phyloP scores from a whole-genome alignment of 257 asterid species.

The Euphrasia confusa region DNA sequence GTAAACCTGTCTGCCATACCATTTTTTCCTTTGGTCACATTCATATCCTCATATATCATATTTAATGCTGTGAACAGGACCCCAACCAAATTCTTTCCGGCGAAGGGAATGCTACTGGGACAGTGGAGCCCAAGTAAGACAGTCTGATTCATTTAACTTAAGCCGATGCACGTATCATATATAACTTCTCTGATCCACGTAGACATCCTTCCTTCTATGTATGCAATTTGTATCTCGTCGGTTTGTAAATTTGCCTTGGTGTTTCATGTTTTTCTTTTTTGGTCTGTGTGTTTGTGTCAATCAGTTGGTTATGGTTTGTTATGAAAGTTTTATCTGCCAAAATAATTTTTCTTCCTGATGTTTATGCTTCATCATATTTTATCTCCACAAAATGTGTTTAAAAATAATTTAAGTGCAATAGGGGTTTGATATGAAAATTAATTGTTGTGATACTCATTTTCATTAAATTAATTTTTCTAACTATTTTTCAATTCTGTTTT shows the following conservation, averaged over 20 bases:
- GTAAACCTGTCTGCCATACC: conserved; percentile 24
- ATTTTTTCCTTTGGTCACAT: neutral
- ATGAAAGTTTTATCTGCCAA: neutral
- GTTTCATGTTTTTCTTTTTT: neutral
- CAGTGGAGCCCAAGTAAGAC: conserved; percentile 50
- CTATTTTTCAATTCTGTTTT: no score
- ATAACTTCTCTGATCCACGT: conserved; percentile 9
- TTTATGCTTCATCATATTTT: no score
- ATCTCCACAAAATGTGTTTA: no score
- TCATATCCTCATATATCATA: neutral
- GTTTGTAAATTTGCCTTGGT: conserved; percentile 1
- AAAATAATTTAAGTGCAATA: no score
- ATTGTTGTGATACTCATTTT: no score
- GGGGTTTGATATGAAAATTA: no score
- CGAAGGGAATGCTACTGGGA: conserved; percentile 83
- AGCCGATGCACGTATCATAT: conserved; percentile 17
- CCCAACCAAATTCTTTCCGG: conserved; percentile 67
- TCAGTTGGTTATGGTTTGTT: neutral
- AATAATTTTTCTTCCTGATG: no score
- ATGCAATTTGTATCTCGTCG: neutral
- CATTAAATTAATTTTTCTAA: no score
- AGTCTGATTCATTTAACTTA: conserved; percentile 29
- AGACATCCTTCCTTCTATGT: neutral
- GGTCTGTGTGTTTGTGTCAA: neutral
- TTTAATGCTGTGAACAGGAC: conserved; percentile 43